These are phyloP conservation scores for Dinochytrium kinnereticum DNA, from an alignment of 371 early-diverging fungal genomes.

Conservation along the genomic window DNA sequence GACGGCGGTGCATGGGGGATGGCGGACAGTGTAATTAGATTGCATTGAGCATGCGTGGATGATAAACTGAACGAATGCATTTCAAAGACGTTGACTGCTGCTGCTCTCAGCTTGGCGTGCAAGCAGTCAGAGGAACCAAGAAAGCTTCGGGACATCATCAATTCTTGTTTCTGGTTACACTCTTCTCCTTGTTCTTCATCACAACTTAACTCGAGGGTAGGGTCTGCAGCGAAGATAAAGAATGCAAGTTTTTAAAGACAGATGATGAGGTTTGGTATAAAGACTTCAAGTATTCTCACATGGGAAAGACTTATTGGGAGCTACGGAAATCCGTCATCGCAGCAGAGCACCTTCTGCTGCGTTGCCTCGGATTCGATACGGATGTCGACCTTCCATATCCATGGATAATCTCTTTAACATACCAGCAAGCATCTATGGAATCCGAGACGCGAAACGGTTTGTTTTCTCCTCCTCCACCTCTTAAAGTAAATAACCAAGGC, in stretches of 20 bases:
- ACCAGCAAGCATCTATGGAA: no score
- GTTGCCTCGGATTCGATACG: slow-evolving; percentile 29
- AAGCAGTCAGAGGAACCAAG: slow-evolving; percentile 29
- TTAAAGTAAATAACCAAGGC: no score
- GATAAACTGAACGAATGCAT: neutral
- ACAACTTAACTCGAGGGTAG: no score
- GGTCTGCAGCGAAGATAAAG: no score
- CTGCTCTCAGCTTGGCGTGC: slow-evolving; percentile 26
- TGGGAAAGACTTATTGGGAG: slow-evolving; percentile 27
- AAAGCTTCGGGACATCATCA: slow-evolving; percentile 31
- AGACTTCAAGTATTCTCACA: neutral
- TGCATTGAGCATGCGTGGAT: no score
- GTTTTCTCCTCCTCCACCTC: no score
- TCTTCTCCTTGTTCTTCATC: slow-evolving; percentile 9
- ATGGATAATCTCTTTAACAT: neutral
- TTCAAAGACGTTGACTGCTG: neutral
- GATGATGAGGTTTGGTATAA: slow-evolving; percentile 2
- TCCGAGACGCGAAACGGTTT: no score
- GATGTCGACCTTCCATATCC: slow-evolving; percentile 22
- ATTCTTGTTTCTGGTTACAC: slow-evolving; percentile 34
- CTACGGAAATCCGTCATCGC: slow-evolving; percentile 30
- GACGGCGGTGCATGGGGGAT: no score
- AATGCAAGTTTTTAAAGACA: no score
- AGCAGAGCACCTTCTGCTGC: slow-evolving; percentile 31
- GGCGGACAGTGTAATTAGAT: no score